Evolutionary conservation across 805 yeast species (phyloP).

Genomic region (Trichomonascus vanleenenianus): DNA sequence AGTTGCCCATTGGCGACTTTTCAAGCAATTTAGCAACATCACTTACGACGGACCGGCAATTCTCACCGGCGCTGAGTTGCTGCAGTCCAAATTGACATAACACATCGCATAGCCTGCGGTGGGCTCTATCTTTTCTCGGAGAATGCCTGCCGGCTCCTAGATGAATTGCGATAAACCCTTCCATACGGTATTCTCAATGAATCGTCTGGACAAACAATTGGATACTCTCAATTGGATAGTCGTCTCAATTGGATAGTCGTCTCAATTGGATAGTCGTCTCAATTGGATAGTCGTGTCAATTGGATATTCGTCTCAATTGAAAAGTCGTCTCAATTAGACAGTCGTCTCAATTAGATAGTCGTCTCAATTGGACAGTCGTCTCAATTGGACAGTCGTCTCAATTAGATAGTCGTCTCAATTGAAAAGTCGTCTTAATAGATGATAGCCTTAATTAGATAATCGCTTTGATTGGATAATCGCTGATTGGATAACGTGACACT

Average conservation of each 20-base stretch:
- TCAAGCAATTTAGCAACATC: conserved; percentile 28
- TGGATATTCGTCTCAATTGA: neutral
- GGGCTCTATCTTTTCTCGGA: conserved; percentile 5
- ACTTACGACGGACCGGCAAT: conserved; percentile 18
- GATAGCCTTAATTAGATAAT: no score
- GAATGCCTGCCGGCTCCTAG: conserved; percentile 29
- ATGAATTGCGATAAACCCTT: conserved; percentile 23
- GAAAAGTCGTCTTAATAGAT: no score
- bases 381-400: no score
- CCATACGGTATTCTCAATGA: neutral
- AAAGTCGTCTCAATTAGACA: neutral
- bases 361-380: no score
- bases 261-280: neutral
- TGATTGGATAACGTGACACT: no score
- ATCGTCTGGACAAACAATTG: neutral
- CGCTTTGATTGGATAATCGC: no score
- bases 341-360: no score
- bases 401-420: no score
- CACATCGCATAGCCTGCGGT: conserved; percentile 11
- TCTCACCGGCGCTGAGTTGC: conserved; percentile 13
- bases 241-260: neutral
- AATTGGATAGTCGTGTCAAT: neutral
- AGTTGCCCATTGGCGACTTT: conserved; percentile 30
- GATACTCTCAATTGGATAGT: neutral
- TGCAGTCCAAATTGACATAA: conserved; percentile 18